These are phyloP conservation scores for Mesotaenium endlicherianum DNA, from an alignment of 139 green algal species.

Conservation along the genomic window DNA sequence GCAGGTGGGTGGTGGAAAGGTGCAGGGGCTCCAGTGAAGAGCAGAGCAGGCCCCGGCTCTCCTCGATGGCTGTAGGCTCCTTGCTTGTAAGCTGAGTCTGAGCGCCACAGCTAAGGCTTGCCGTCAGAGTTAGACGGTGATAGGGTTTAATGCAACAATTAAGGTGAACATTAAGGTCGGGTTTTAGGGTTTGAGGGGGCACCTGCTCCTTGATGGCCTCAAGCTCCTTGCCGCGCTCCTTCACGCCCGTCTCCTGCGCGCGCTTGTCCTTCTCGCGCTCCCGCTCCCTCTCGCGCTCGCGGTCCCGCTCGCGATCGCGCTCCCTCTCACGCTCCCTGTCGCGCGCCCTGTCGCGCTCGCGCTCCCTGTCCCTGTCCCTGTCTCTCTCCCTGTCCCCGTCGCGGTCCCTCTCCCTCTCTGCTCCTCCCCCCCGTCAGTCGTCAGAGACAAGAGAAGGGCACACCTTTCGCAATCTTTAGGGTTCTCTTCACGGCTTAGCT, in stretches of 20 bases:
- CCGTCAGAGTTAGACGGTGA: too few species aligned
- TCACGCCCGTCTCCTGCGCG: conserved; percentile 44
- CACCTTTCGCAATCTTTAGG: too few species aligned
- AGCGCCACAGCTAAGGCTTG: too few species aligned
- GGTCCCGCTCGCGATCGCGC: neutral
- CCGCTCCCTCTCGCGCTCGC: conserved; percentile 4
- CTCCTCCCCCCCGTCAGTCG: neutral
- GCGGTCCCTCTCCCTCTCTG: neutral
- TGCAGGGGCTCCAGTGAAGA: too few species aligned
- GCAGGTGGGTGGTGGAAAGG: too few species aligned
- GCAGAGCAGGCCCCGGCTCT: too few species aligned
- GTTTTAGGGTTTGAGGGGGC: neutral
- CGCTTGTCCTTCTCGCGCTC: conserved; percentile 19
- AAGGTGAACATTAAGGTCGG: too few species aligned
- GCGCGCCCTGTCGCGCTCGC: conserved; percentile 8
- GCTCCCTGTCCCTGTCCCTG: conserved; percentile 3
- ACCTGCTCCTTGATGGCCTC: conserved; percentile 72
- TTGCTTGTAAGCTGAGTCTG: too few species aligned
- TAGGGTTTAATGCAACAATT: too few species aligned
- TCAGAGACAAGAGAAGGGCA: too few species aligned
- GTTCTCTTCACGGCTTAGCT: too few species aligned
- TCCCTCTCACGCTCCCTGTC: neutral
- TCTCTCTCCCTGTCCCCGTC: conserved; percentile 3
- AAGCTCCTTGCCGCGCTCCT: conserved; percentile 81
- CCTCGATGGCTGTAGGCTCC: too few species aligned